Evolutionary conservation across 2,329 filamentous ascomycete genomes (phyloP).

Genomic region (Sarocladiaceae sp.): DNA sequence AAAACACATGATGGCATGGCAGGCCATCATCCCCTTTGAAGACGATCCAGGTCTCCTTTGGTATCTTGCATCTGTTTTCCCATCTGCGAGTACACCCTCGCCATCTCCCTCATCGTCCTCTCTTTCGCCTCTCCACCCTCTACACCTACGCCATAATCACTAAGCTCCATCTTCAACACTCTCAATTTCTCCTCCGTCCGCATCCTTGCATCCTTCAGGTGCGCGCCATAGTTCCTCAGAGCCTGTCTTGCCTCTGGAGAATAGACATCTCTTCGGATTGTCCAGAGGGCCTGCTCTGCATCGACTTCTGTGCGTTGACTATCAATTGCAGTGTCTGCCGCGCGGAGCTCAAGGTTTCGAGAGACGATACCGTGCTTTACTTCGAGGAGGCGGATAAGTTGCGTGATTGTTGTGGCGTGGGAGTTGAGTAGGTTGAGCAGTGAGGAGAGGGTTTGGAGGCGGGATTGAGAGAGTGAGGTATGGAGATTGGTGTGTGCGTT

Average conservation of each 20-base stretch:
- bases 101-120: conserved; percentile 49
- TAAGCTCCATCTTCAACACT: conserved; percentile 38
- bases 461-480: conserved; percentile 29
- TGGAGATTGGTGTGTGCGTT: conserved; percentile 25
- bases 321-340: conserved; percentile 37
- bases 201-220: conserved; percentile 44
- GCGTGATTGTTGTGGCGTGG: conserved; percentile 33
- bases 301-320: conserved; percentile 39
- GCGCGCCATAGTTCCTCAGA: conserved; percentile 41
- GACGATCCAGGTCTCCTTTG: conserved; percentile 38
- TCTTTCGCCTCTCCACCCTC: conserved; percentile 36
- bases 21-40: conserved; percentile 19
- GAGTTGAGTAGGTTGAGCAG: conserved; percentile 34
- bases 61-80: conserved; percentile 45
- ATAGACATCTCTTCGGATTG: conserved; percentile 38
- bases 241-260: conserved; percentile 37
- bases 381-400: conserved; percentile 48
- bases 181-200: conserved; percentile 40
- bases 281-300: conserved; percentile 28
- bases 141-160: conserved; percentile 44
- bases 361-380: conserved; percentile 51
- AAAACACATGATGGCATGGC: not conserved
- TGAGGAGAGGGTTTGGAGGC: conserved; percentile 32
- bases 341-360: conserved; percentile 46
- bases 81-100: conserved; percentile 46